Conservation (phyloP, 352 stramenopile genomes). For the Blastocystis hominis region DNA sequence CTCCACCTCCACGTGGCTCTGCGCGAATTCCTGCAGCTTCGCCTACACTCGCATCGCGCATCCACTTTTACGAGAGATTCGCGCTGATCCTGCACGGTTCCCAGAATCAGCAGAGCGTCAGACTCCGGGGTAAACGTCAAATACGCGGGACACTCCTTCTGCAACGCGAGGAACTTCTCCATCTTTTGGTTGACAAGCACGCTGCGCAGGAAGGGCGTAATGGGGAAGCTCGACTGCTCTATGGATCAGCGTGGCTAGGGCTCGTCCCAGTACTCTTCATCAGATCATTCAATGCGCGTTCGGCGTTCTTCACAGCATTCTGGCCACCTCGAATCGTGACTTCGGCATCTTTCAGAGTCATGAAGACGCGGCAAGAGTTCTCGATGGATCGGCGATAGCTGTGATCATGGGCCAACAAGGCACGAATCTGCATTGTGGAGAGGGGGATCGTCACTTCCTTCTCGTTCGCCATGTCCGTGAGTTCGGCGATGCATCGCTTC, state of each 20-base stretch:
- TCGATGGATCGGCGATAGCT: background rate
- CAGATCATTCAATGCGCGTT: background rate
- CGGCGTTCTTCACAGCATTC: background rate
- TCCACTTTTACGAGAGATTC: background rate
- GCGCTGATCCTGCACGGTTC: background rate
- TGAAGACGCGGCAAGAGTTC: background rate
- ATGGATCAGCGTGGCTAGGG: no score
- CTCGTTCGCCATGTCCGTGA: background rate
- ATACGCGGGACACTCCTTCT: background rate
- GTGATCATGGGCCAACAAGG: background rate
- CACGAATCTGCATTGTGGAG: background rate
- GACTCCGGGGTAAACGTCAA: background rate
- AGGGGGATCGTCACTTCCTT: background rate
- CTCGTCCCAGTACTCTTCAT: background rate
- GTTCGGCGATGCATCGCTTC: background rate
- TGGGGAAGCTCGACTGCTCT: background rate
- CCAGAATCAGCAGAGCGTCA: background rate
- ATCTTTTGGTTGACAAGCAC: background rate
- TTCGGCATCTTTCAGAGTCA: background rate
- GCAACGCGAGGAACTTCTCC: no score
- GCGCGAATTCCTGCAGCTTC: no score
- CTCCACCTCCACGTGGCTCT: no score
- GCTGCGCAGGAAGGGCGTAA: background rate
- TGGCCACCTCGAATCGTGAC: background rate
- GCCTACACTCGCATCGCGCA: background rate